Evolutionary conservation across 2,329 filamentous ascomycete species (phyloP), one percentile per base, ranked within the genome.

Genomic region (Aspergillus sergii): DNA sequence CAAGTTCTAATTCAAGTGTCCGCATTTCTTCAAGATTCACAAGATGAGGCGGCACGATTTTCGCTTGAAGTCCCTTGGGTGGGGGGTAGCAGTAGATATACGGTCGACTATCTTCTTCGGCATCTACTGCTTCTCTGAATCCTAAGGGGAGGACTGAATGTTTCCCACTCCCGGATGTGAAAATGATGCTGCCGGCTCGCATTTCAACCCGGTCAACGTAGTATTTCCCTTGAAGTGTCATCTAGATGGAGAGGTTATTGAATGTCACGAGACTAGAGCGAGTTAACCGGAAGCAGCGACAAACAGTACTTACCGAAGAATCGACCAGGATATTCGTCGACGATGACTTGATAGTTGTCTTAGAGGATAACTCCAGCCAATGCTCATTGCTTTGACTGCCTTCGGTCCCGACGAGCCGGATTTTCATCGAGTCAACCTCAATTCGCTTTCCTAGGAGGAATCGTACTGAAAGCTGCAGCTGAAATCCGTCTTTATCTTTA

Each of bases 11-110:
- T 63, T 96, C 91, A 0, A 98, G 82, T 0, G 87, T 89, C 62
- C 91, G 91, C 70, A 89, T 89, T 68, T 89, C 89, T 73, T 96
- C 92, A 6, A 99, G 86, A 65, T 94, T 89, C 28, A 96, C 89
- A 51, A 89, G 82, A 65, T 86, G 90, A 0, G 91, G 88, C 0
- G 91, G 83, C 48, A 81, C 83, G 9, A 96, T 80, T 56, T 84
- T 85, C 2, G 91, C 86, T 64, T 92, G 86, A 4, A 97, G 86
- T 0, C 91, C 86, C 53, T 88, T 83, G 1, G 85, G 77, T 19
- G 88, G 86, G 36, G 93, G 91, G 73, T 92, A 96, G 32, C 94
- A 84, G n/a, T 88, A 84, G 0, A 96, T 83, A 8, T 86, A 85
- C 0, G 89, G 83, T 19, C 85, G 82, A 48, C 80, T 85, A 61